Base-by-base conservation (phyloP, 2,329 filamentous ascomycete species). In the Exophiala calicioides region DNA sequence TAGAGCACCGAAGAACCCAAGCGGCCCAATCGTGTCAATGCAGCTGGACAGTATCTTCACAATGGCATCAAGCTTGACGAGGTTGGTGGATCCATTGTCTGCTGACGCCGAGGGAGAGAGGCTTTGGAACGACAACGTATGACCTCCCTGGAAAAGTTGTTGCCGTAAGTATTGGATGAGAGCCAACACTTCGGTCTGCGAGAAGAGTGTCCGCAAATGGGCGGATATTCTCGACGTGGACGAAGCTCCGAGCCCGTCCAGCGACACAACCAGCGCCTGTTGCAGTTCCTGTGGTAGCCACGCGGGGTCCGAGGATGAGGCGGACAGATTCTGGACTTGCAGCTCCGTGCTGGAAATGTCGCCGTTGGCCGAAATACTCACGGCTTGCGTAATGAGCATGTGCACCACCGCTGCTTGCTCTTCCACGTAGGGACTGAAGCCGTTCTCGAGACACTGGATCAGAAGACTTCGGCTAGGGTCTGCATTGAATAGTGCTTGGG, bases 21-120 rank as follows among this genome's bases (percentile, higher is more conserved):
- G 69, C 2, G 72, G 71, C 4, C 73, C 72, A 21, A 75, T 64
- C 33, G 69, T 69, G 55, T 76, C 73, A 30, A 76, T 64, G 24
- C 70, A 68, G 47, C 66, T 68, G 47, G 66, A 72, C 23, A 76
- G 60, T 16, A 72, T 55, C 47, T 67, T 64, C 30, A 68, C 59
- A 36, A 72, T 70, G 9, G 63, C 64, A 37, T 64, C 50, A 15
- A 73, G 65, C 16, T 62, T 44, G 43, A 46, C 47, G 23, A n/a
- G n/a, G 39, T 43, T 12, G 35, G 26, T n/a, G 23, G 10, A 8
- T 13, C 50, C 37, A 9, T 30, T 33, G 8, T 33, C 21, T 13
- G 3, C 9, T 4, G 26, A 7, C 10, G 3, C 37, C 12, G 26
- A 12, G 15, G n/a, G 18, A 3, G 36, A 18, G 8, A 43, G 26